Percentiles rank a stretch among this genome's conserved stretches.
These are phyloP conservation scores for Flaveria linearis DNA, from an alignment of 129 eudicot species.

Conservation along the genomic window DNA sequence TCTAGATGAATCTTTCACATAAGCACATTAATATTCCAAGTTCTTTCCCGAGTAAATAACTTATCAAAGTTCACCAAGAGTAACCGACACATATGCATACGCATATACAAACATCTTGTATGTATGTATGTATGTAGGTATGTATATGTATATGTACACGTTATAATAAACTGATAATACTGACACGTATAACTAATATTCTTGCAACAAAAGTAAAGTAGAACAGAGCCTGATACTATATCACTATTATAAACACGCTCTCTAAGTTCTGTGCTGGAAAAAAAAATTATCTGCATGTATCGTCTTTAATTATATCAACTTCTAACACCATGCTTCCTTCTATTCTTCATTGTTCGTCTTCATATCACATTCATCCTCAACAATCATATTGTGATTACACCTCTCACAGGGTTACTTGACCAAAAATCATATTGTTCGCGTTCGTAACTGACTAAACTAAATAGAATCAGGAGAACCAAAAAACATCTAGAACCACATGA, in stretches of 20 bases:
- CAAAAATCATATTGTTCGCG: too few relatives aligned
- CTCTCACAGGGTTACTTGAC: too few relatives aligned
- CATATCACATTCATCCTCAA: not conserved
- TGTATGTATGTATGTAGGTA: not conserved
- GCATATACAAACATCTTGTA: not conserved
- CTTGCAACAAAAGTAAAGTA: not conserved
- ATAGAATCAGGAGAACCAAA: too few relatives aligned
- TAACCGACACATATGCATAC: not conserved
- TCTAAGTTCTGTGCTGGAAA: not conserved
- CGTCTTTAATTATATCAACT: not conserved
- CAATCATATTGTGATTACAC: not conserved
- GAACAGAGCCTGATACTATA: not conserved
- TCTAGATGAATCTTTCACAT: slow-evolving; percentile 5
- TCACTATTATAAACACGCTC: not conserved
- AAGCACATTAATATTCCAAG: not conserved
- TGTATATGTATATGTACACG: not conserved
- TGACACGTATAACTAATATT: not conserved
- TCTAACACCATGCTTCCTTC: not conserved
- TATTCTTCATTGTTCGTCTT: not conserved
- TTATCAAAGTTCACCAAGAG: not conserved
- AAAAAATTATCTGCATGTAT: too few relatives aligned
- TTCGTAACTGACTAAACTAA: too few relatives aligned
- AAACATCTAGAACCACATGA: too few relatives aligned
- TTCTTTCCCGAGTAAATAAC: not conserved
- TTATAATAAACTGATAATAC: not conserved